phyloP scores from a whole-genome alignment of 345 rosid species.

The Citrus medica region DNA sequence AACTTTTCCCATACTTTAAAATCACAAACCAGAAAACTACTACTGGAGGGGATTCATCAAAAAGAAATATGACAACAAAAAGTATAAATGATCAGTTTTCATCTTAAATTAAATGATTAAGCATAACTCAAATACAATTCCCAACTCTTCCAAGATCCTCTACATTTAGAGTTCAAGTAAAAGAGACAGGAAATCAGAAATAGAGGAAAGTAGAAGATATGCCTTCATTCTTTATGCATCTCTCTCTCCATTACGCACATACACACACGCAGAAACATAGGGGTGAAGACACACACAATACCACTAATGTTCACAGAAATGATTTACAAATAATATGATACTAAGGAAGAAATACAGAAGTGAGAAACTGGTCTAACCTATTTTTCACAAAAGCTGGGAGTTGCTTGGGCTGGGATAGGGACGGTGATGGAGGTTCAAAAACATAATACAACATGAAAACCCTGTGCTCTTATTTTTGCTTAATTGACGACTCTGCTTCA shows the following conservation, averaged over 20 bases:
- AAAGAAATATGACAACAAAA: neutral
- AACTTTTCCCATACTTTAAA: rapidly evolving
- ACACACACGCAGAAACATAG: neutral
- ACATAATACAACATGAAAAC: neutral
- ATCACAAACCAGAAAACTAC: too few relatives aligned
- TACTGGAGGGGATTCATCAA: neutral
- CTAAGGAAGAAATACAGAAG: neutral
- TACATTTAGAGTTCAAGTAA: neutral
- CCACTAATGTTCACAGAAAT: neutral
- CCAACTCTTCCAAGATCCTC: neutral
- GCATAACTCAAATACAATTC: neutral
- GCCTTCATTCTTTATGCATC: neutral
- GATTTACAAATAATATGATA: neutral
- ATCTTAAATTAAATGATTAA: neutral
- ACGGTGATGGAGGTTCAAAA: neutral
- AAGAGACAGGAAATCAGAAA: neutral
- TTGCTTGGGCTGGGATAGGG: neutral
- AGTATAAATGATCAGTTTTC: neutral
- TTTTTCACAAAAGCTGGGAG: neutral
- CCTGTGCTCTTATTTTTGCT: neutral
- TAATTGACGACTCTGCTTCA: neutral
- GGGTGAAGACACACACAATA: neutral
- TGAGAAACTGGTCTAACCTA: neutral
- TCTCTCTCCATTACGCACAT: neutral
- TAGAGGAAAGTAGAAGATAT: neutral